Percentiles rank a stretch among this genome's conserved stretches.
These are phyloP conservation scores for Barnettozyma vustinii DNA, from an alignment of 805 yeast genomes.

Conservation along the genomic window DNA sequence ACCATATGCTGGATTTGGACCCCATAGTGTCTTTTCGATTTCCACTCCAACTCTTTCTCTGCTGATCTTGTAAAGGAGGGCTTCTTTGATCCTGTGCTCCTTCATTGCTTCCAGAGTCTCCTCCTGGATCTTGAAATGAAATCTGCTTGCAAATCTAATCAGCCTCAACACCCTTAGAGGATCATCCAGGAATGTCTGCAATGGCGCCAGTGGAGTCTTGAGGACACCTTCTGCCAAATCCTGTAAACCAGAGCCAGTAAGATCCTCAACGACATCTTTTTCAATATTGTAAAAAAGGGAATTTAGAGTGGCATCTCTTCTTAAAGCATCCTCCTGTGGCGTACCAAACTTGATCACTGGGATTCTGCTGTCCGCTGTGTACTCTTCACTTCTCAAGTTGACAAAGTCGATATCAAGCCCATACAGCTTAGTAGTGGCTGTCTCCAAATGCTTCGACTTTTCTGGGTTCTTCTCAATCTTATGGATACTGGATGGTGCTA, in stretches of 20 bases:
- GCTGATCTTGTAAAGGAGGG: constrained; percentile 70
- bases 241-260: constrained; percentile 66
- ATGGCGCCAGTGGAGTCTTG: constrained; percentile 84
- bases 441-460: constrained; percentile 92
- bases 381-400: constrained; percentile 81
- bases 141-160: constrained; percentile 80
- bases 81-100: constrained; percentile 46
- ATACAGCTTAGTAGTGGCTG: constrained; percentile 85
- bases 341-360: constrained; percentile 84
- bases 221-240: constrained; percentile 69
- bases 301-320: constrained; percentile 94
- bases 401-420: constrained; percentile 92
- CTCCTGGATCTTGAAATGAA: constrained; percentile 58
- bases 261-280: constrained; percentile 70
- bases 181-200: constrained; percentile 85
- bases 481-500: constrained; percentile 46
- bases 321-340: constrained; percentile 81
- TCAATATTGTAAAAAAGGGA: constrained; percentile 84
- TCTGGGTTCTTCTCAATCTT: constrained; percentile 91
- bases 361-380: constrained; percentile 78
- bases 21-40: constrained; percentile 66
- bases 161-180: constrained; percentile 86
- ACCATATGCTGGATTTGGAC: constrained; percentile 59
- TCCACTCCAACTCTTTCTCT: constrained; percentile 89
- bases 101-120: constrained; percentile 61